Evolutionary conservation across 2,329 filamentous ascomycete species (phyloP).

Genomic region (Pezizomycotina sp.): DNA sequence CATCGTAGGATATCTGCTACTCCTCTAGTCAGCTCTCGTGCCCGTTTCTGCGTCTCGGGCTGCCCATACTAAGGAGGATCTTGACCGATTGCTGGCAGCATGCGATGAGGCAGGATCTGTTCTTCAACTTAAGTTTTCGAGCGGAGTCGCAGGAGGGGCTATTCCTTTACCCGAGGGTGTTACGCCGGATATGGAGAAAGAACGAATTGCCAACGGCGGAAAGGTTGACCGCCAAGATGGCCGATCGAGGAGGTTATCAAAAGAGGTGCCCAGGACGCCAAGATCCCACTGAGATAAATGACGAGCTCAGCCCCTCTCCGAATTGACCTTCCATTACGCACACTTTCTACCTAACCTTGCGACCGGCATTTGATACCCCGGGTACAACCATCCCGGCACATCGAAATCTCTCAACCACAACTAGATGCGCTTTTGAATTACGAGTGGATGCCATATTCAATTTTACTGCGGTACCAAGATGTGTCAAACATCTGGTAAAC

Average conservation of each 20-base stretch:
- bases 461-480: not conserved
- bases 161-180: slow-evolving; percentile 58
- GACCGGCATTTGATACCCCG: not conserved
- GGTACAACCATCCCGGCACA: not conserved
- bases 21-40: slow-evolving; percentile 82
- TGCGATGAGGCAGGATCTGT: slow-evolving; percentile 88
- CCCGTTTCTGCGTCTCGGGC: slow-evolving; percentile 90
- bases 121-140: slow-evolving; percentile 92
- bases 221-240: slow-evolving; percentile 59
- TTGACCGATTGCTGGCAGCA: slow-evolving; percentile 73
- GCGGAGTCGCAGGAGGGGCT: slow-evolving; percentile 76
- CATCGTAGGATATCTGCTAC: slow-evolving; percentile 91
- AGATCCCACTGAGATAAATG: slow-evolving; percentile 48
- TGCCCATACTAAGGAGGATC: slow-evolving; percentile 94
- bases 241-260: slow-evolving; percentile 56
- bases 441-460: not conserved
- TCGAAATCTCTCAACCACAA: not conserved
- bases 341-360: not conserved
- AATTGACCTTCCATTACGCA: not conserved
- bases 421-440: not conserved
- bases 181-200: slow-evolving; percentile 52
- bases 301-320: too few species aligned
- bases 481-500: too few species aligned
- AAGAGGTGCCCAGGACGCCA: slow-evolving; percentile 57
- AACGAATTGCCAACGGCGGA: slow-evolving; percentile 41